Conservation (phyloP, 495 filamentous ascomycete species). For the Penicillium waksmanii region DNA sequence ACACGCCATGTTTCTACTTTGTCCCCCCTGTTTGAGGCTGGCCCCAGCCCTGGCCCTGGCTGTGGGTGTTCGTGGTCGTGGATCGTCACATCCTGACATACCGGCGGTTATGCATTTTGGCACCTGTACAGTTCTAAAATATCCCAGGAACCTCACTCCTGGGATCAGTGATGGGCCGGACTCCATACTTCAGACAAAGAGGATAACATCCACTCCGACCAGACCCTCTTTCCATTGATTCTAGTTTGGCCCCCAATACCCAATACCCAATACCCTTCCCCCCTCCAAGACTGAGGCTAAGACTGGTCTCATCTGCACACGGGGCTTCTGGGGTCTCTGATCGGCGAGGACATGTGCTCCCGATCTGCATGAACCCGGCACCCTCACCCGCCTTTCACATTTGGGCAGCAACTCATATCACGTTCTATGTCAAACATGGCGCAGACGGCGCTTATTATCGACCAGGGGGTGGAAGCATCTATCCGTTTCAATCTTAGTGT, state of each 20-base stretch:
- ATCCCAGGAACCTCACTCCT: no score
- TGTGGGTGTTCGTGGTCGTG: background rate
- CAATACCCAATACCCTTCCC: background rate
- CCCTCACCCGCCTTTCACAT: background rate
- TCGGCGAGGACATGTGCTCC: slow-evolving; percentile 5
- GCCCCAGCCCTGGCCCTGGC: slow-evolving; percentile 14
- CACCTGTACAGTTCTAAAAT: no score
- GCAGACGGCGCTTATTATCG: slow-evolving; percentile 26
- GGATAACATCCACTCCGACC: no score
- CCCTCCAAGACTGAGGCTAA: background rate
- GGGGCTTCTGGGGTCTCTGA: slow-evolving; percentile 4
- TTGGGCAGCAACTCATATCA: slow-evolving; percentile 20
- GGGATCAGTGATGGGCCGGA: no score
- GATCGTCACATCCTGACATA: no score
- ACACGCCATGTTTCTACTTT: slow-evolving; percentile 43
- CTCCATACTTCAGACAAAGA: no score
- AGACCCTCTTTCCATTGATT: no score
- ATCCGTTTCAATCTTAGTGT: background rate
- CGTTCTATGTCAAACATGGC: slow-evolving; percentile 25
- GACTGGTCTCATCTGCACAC: slow-evolving; percentile 1
- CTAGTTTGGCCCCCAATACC: no score
- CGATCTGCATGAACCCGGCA: slow-evolving; percentile 6
- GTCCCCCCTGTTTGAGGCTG: background rate
- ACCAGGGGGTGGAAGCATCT: slow-evolving; percentile 5
- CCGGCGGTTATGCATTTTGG: no score